Base-by-base conservation (phyloP, 2,329 filamentous ascomycete genomes). In the Claviceps spartinae region DNA sequence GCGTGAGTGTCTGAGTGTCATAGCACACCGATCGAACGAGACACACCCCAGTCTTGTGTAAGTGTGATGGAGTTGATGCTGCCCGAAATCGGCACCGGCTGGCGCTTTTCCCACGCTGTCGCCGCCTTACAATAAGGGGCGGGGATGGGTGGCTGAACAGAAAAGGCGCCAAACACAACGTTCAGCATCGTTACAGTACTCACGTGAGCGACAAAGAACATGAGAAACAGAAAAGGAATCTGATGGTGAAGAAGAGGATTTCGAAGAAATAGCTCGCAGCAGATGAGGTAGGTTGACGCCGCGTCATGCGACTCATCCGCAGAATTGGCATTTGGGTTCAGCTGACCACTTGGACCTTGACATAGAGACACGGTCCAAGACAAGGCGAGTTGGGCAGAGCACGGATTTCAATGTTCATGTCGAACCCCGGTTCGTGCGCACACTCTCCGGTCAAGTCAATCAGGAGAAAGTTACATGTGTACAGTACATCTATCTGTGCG, bases 341-440 rank as follows among this genome's bases (percentile, higher is more conserved):
- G 49, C 49, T 47, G 44, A 44, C 43, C 44, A 47, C 49, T 50
- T 51, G 34, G 24, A 24, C 22, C 34, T 51, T 42, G 43, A 24
- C 22, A 36, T 30, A 47, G 34, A 50, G 49, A 50, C 41, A 46
- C 45, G 49, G 49, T 34, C 36, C 49, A 47, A 51, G 49, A 51
- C 49, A 51, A 36, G 47, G 24, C 43, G 47, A 47, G 44, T 47
- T 30, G 43, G 36, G 49, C 22, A 51, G 44, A 30, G 44, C 37
- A 51, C 16, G 34, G 22, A 22, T 22, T 46, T 47, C n/a, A n/a
- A n/a, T n/a, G n/a, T n/a, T n/a, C 42, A 13, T 51, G 49, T 41
- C 44, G 22, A 24, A 47, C 37, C 49, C 49, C 47, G 36, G 49
- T 41, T 51, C 37, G 18, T 47, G 43, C 49, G 44, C 36, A 40